Base-by-base conservation (phyloP, 1,284 basidiomycete genomes). In the Hypsizygus ulmarius region DNA sequence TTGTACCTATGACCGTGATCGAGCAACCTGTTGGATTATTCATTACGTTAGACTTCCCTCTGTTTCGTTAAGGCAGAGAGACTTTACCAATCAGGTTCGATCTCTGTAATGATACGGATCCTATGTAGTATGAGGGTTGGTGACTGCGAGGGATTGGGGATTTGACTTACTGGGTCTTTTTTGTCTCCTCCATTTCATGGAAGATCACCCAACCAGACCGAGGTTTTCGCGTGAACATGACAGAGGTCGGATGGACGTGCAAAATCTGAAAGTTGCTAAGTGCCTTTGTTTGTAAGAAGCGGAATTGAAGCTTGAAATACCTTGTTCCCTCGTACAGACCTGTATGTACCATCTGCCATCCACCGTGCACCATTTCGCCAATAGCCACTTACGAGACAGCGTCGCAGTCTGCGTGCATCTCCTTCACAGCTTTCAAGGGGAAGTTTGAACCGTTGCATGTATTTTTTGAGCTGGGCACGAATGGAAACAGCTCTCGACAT, bases 101-200 rank as follows among this genome's bases (percentile, higher is more conserved):
- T 73, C 55, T 74, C 72, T 8, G 72, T 74, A 16, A 75, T 52
- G 38, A 74, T 69, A 5, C 70, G 69, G 40, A 75, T 73, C 49
- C 73, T 75, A 54, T 14, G 16, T 12, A n/a, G 28, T 27, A 19
- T 36, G 14, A 3, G 15, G 25, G 38, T 35, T 40, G 53, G 45
- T 39, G 40, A 43, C 14, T 38, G 12, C 10, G 38, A 8, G 29
- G 11, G 46, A 27, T 2, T 14, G 36, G 29, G 40, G 30, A 21
- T 11, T 35, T 15, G 16, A 64, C 85, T 58, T 59, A 90, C 88
- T 90, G 86, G 21, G 81, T 85, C 67, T 96, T 97, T 55, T 91
- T 94, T 0, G 96, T 97, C 66, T 97, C 93, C 58, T 96, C 83
- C 67, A 98, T 87, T 64, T 99, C 95, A 63, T 97, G 93, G 62